Conservation (phyloP, 2,329 filamentous ascomycete genomes). For the Aspergillus neoniger region DNA sequence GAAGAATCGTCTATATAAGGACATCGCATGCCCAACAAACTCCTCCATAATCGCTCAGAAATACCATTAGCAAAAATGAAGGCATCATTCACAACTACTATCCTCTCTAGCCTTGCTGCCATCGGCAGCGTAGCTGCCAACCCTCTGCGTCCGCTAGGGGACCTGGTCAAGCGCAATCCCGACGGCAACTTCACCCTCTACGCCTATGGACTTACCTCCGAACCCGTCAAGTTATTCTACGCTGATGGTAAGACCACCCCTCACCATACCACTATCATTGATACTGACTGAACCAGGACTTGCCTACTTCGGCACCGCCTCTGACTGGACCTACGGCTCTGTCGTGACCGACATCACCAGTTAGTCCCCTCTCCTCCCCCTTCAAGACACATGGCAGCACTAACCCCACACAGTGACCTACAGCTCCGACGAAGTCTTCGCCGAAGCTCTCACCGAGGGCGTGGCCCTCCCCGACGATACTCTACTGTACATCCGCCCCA, state of each 20-base stretch:
- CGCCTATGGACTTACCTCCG: not conserved
- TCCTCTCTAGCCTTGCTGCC: not conserved
- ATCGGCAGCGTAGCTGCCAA: not conserved
- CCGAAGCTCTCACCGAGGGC: not conserved
- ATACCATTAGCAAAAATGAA: not conserved
- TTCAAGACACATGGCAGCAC: accelerated
- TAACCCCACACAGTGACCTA: not conserved
- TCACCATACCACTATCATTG: too few species aligned
- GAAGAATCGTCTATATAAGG: not conserved
- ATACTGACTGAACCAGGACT: not conserved
- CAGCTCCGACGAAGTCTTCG: not conserved
- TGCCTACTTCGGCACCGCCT: not conserved
- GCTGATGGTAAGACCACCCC: not conserved
- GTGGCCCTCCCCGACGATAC: not conserved
- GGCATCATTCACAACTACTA: not conserved
- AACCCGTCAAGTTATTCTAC: not conserved
- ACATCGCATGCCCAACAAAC: not conserved
- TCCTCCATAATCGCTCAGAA: too few species aligned
- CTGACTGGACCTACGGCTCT: not conserved
- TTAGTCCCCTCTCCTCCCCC: not conserved
- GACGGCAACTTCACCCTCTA: not conserved
- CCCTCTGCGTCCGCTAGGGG: not conserved
- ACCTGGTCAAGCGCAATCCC: not conserved
- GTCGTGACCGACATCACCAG: not conserved
- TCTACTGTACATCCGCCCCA: not conserved